Conservation (phyloP, 208 protist genomes). For the Leishmania lainsoni region DNA sequence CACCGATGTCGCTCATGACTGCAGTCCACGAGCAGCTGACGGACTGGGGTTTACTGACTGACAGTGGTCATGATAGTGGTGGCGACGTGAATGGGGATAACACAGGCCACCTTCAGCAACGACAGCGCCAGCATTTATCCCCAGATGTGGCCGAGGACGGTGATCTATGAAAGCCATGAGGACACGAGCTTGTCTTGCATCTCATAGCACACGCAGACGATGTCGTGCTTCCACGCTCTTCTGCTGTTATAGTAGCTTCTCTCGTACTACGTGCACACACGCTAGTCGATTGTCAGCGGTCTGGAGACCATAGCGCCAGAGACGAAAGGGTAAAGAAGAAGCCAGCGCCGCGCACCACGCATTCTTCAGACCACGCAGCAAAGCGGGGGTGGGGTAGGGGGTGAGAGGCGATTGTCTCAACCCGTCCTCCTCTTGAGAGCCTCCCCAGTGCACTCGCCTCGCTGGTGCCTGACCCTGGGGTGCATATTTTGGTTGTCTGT, state of each 20-base stretch:
- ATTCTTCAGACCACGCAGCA: not conserved
- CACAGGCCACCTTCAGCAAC: not conserved
- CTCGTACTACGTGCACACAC: not conserved
- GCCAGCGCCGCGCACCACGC: not conserved
- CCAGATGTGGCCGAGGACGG: constrained; percentile 5
- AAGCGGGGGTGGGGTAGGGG: not conserved
- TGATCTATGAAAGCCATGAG: constrained; percentile 11
- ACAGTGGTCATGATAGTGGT: not conserved
- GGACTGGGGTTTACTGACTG: constrained; percentile 27
- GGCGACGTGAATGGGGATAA: not conserved
- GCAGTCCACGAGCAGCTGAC: constrained; percentile 52
- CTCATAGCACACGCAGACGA: not conserved
- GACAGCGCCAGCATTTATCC: not conserved
- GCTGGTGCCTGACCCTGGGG: not conserved
- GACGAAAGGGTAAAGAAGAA: not conserved
- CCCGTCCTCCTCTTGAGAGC: not conserved
- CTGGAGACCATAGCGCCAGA: not conserved
- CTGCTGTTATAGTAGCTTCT: not conserved
- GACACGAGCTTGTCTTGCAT: not conserved
- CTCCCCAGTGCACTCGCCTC: not conserved
- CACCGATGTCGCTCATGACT: constrained; percentile 55
- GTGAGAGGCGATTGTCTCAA: not conserved
- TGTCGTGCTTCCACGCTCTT: not conserved
- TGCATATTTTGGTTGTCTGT: not conserved
- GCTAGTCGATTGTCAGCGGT: not conserved